These are phyloP conservation scores for Handroanthus guayacan DNA, from an alignment of 257 asterid species.

Conservation along the genomic window DNA sequence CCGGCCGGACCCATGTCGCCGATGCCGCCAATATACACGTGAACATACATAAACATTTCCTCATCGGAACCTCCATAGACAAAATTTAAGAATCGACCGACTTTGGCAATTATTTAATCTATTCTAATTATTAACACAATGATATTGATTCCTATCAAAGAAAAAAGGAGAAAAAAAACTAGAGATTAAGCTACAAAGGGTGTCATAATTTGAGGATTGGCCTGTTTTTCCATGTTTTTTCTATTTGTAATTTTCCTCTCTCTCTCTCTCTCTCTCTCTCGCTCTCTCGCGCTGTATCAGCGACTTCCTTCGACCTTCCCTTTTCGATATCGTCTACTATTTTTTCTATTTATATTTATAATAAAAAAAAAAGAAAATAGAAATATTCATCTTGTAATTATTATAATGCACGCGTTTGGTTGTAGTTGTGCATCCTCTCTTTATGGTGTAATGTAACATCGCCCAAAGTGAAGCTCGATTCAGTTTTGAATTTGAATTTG, in stretches of 20 bases:
- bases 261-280: constrained; percentile 1
- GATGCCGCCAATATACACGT: constrained; percentile 42
- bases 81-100: constrained; percentile 5
- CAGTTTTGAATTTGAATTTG: no score
- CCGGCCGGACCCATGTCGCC: constrained; percentile 33
- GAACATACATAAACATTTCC: constrained; percentile 37
- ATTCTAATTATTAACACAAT: constrained; percentile 15
- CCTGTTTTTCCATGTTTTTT: not conserved
- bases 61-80: constrained; percentile 42
- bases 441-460: no score
- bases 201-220: constrained; percentile 32
- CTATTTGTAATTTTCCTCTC: not conserved
- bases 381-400: no score
- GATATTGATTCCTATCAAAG: constrained; percentile 13
- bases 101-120: not conserved
- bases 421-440: no score
- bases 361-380: no score
- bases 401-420: not conserved
- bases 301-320: constrained; percentile 34
- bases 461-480: no score
- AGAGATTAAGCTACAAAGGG: not conserved
- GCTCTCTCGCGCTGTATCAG: not conserved
- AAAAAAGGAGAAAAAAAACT: not conserved
- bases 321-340: constrained; percentile 5
- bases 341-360: no score